These are phyloP conservation scores for Nakazawaea pomicola DNA, from an alignment of 805 yeast genomes.

Conservation along the genomic window DNA sequence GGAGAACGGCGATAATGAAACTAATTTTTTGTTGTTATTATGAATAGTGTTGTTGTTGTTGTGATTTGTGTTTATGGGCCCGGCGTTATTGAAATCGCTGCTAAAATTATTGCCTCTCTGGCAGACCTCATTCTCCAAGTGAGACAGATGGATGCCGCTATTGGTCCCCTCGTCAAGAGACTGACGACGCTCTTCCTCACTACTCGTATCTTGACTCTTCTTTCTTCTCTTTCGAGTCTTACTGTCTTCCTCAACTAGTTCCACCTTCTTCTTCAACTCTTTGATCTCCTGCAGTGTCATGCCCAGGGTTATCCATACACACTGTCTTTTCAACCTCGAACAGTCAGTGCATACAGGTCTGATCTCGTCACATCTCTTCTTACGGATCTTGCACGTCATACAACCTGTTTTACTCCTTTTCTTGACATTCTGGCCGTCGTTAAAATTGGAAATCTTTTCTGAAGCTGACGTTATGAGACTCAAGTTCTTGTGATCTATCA, in stretches of 20 bases:
- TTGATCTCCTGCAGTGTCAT: constrained; percentile 38
- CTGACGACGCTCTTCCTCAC: too few species aligned
- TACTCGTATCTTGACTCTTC: constrained; percentile 7
- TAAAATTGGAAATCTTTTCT: too few species aligned
- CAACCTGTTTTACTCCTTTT: constrained; percentile 57
- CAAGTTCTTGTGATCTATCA: background rate
- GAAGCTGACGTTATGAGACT: too few species aligned
- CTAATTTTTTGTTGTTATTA: too few species aligned
- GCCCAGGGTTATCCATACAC: constrained; percentile 41
- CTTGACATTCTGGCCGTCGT: constrained; percentile 11
- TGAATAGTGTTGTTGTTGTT: too few species aligned
- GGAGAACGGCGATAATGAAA: constrained; percentile 15
- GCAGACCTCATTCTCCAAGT: too few species aligned
- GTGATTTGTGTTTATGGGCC: too few species aligned
- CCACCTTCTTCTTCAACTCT: constrained; percentile 31
- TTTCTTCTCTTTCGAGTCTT: constrained; percentile 37
- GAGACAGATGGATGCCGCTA: too few species aligned
- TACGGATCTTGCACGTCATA: constrained; percentile 61
- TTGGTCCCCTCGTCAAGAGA: constrained; percentile 6
- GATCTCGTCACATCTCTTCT: constrained; percentile 51
- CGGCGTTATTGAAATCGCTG: too few species aligned
- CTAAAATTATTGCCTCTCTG: too few species aligned
- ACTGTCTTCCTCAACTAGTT: constrained; percentile 31
- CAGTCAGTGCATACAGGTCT: constrained; percentile 51
- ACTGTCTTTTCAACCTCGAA: constrained; percentile 36